These are phyloP conservation scores for Mycena floridula DNA, from an alignment of 768 basidiomycete species.

Conservation along the genomic window DNA sequence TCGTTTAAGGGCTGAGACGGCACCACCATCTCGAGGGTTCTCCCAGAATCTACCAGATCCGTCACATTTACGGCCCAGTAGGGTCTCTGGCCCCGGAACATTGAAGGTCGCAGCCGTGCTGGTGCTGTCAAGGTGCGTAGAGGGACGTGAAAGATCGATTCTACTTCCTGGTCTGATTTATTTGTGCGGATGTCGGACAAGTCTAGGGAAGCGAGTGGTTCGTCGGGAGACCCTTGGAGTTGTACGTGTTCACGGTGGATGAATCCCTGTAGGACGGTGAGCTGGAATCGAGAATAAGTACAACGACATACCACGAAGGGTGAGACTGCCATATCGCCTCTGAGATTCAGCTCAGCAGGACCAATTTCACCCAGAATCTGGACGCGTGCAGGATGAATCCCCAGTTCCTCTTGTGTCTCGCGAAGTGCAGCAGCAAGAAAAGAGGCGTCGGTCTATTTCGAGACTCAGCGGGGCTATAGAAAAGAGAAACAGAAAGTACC, in stretches of 20 bases:
- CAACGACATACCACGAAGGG: conserved; percentile 61
- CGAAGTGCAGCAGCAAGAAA: conserved; percentile 55
- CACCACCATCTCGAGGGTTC: background rate
- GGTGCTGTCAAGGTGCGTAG: conserved; percentile 43
- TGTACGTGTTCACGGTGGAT: too few species aligned
- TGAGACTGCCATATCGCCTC: conserved; percentile 61
- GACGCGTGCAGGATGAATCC: conserved; percentile 50
- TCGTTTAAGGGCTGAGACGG: conserved; percentile 6
- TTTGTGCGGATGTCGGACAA: conserved; percentile 47
- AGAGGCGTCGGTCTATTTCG: conserved; percentile 44
- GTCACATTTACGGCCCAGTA: conserved; percentile 69
- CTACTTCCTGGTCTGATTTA: conserved; percentile 61
- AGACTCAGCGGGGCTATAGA: too few species aligned
- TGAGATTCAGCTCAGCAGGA: conserved; percentile 52
- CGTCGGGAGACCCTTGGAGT: conserved; percentile 19
- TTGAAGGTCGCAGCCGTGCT: conserved; percentile 38
- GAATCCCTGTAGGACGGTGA: conserved; percentile 17
- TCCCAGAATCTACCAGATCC: conserved; percentile 35
- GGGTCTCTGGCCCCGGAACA: conserved; percentile 50
- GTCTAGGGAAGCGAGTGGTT: conserved; percentile 55
- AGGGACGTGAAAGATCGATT: conserved; percentile 66
- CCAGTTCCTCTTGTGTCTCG: conserved; percentile 73
- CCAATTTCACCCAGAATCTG: conserved; percentile 63
- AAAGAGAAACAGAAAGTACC: conserved; percentile 38
- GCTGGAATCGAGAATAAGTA: conserved; percentile 1